Evolutionary conservation across 1,139 yeast genomes (phyloP).

Genomic region (Oligophagozyma castellii): DNA sequence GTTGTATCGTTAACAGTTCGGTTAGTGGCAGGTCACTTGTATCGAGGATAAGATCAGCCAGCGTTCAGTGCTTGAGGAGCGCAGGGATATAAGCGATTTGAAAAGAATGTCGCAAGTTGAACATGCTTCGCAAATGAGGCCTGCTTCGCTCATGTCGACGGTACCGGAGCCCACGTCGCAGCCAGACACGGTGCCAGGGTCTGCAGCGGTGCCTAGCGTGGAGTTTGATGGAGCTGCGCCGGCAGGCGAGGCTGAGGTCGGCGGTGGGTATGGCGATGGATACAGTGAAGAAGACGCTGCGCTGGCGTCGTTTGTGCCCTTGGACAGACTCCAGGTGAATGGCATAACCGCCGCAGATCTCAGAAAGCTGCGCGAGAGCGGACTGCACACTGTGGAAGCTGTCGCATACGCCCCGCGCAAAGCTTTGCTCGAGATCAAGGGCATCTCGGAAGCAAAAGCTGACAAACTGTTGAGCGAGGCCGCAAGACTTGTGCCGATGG

Average conservation of each 20-base stretch:
- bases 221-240: slow-evolving; percentile 25
- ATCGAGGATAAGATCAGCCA: too few species aligned
- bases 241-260: slow-evolving; percentile 5
- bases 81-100: too few species aligned
- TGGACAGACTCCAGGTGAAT: slow-evolving; percentile 47
- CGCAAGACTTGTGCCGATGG: slow-evolving; percentile 80
- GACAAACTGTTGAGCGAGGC: slow-evolving; percentile 76
- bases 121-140: too few species aligned
- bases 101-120: too few species aligned
- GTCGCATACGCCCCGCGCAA: slow-evolving; percentile 87
- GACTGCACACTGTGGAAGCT: slow-evolving; percentile 80
- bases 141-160: slow-evolving; percentile 10
- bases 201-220: slow-evolving; percentile 6
- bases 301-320: slow-evolving; percentile 26
- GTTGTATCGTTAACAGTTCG: too few species aligned
- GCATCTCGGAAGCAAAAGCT: slow-evolving; percentile 93
- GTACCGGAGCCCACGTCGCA: slow-evolving; percentile 6
- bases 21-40: too few species aligned
- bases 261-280: slow-evolving; percentile 5
- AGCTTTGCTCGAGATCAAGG: slow-evolving; percentile 63
- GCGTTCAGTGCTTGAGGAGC: too few species aligned
- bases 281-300: slow-evolving; percentile 32
- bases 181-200: slow-evolving; percentile 3
- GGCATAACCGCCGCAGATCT: slow-evolving; percentile 78
- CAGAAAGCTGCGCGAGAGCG: slow-evolving; percentile 67